Conservation (phyloP, 2,329 filamentous ascomycete species). For the Fonsecaea pedrosoi region DNA sequence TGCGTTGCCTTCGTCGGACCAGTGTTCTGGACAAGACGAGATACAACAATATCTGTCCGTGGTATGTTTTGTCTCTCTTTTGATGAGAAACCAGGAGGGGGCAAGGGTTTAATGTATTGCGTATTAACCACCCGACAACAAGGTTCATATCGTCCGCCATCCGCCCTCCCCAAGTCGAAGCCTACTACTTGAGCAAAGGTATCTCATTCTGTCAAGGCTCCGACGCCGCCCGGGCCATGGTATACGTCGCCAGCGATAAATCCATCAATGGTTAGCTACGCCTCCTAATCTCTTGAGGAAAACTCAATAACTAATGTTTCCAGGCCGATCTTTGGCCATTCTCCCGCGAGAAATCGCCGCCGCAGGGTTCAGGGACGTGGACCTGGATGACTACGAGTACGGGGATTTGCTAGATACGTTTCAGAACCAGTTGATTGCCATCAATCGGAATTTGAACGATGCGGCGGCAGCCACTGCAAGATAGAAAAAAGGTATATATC, state of each 20-base stretch:
- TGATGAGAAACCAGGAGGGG: too few relatives aligned
- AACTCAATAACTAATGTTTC: not conserved
- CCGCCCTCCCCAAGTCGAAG: too few relatives aligned
- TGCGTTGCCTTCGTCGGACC: not conserved
- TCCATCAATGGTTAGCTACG: not conserved
- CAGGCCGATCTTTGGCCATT: not conserved
- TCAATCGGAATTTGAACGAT: too few relatives aligned
- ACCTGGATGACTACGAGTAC: conserved; percentile 12
- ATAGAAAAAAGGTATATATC: too few relatives aligned
- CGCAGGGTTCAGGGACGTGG: not conserved
- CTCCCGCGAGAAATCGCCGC: not conserved
- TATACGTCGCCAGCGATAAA: not conserved
- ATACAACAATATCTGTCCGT: not conserved
- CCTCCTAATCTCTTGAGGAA: not conserved
- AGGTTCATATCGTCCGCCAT: too few relatives aligned
- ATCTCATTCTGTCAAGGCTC: not conserved
- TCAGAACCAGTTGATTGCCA: too few relatives aligned
- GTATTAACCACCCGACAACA: too few relatives aligned
- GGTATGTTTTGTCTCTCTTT: not conserved
- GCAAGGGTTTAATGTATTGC: too few relatives aligned
- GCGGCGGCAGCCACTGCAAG: too few relatives aligned
- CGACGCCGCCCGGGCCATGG: not conserved
- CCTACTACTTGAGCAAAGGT: not conserved
- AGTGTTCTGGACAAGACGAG: not conserved
- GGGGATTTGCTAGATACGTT: too few relatives aligned